phyloP scores from a whole-genome alignment of 306 rosid species.

The Carpinus fangiana region DNA sequence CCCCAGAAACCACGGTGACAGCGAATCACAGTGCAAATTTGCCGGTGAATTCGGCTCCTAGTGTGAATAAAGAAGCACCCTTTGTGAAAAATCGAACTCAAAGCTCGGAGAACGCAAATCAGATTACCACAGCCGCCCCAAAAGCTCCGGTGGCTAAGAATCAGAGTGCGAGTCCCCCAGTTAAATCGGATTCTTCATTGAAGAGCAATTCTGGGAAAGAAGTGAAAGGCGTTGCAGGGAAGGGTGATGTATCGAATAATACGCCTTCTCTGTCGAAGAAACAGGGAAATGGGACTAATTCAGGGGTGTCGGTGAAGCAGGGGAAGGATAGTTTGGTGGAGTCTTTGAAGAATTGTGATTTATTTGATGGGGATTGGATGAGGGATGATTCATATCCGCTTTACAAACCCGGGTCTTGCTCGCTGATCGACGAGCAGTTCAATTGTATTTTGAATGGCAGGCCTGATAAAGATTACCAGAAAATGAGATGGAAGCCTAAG shows the following conservation, averaged over 20 bases:
- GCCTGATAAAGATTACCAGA: conserved; percentile 69
- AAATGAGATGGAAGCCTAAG: conserved; percentile 85
- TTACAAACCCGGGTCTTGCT: conserved; percentile 77
- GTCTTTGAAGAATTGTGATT: conserved; percentile 74
- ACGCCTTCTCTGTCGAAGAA: conserved; percentile 50
- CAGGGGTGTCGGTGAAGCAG: conserved; percentile 38
- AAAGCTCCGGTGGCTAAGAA: conserved; percentile 20
- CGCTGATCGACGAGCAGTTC: conserved; percentile 82
- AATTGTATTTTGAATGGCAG: conserved; percentile 76
- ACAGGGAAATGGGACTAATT: conserved; percentile 29
- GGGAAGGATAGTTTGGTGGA: conserved; percentile 39
- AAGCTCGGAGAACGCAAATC: conserved; percentile 25
- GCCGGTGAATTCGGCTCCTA: conserved; percentile 14
- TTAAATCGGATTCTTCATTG: conserved; percentile 17
- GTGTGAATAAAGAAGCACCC: not conserved
- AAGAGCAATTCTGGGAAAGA: conserved; percentile 18
- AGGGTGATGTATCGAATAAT: conserved; percentile 29
- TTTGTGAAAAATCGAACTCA: conserved; percentile 25
- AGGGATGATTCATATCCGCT: conserved; percentile 74
- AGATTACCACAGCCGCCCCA: conserved; percentile 11
- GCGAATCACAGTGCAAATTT: conserved; percentile 5
- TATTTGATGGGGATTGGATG: conserved; percentile 81
- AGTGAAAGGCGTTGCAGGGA: not conserved
- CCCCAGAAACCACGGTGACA: not conserved
- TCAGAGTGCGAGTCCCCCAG: conserved; percentile 22